These are phyloP conservation scores for Eucalyptus regnans DNA, from an alignment of 345 rosid species.

Conservation along the genomic window DNA sequence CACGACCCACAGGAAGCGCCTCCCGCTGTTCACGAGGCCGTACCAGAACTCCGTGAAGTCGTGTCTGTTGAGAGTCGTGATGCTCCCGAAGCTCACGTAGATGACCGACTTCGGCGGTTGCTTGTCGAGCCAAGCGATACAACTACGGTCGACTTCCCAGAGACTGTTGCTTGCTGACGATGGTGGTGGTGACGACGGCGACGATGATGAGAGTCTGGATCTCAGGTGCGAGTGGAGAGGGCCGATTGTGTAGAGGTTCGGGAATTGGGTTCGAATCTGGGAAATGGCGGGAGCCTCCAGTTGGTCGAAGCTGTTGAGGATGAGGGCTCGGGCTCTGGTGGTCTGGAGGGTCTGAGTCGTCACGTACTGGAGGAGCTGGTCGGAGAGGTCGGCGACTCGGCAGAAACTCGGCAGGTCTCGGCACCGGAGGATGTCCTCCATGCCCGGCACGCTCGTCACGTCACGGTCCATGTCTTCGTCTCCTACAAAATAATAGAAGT, in stretches of 20 bases:
- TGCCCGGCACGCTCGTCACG: conserved; percentile 26
- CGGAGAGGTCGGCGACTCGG: conserved; percentile 5
- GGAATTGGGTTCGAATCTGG: conserved; percentile 20
- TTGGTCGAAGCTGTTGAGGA: conserved; percentile 59
- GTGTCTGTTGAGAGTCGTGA: neutral
- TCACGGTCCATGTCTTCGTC: conserved; percentile 30
- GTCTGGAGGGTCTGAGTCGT: conserved; percentile 8
- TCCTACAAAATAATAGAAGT: neutral
- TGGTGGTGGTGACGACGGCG: neutral
- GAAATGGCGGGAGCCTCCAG: conserved; percentile 40
- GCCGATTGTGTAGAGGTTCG: conserved; percentile 32
- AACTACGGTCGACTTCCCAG: conserved; percentile 22
- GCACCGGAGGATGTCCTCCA: conserved; percentile 25
- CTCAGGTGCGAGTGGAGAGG: conserved; percentile 33
- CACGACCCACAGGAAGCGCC: conserved; percentile 33
- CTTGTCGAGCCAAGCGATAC: conserved; percentile 30
- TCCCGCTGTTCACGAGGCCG: conserved; percentile 21
- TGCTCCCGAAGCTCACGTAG: conserved; percentile 39
- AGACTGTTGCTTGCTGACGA: conserved; percentile 1
- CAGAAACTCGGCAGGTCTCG: conserved; percentile 46
- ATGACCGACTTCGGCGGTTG: conserved; percentile 19
- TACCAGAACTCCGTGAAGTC: conserved; percentile 27
- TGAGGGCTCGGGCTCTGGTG: conserved; percentile 23
- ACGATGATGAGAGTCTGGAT: neutral
- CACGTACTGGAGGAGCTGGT: neutral